Evolutionary conservation across 306 rosid species (phyloP).

Genomic region (Castanea mollissima): DNA sequence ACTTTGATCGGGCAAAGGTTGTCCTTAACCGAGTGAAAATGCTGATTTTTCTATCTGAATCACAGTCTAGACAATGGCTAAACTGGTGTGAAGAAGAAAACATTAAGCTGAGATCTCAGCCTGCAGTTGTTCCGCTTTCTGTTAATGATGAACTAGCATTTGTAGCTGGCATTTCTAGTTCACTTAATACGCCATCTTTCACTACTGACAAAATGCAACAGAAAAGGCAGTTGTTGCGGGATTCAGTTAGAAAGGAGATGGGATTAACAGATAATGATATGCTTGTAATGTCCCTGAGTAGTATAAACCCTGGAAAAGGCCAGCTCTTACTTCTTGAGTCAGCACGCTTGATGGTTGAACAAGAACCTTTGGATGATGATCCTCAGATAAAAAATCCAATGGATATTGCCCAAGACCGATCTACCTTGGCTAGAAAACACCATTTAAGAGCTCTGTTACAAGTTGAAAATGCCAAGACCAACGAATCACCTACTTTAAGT

Average conservation of each 20-base stretch:
- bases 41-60: slow-evolving; percentile 70
- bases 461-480: slow-evolving; percentile 32
- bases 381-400: slow-evolving; percentile 29
- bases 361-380: slow-evolving; percentile 28
- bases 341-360: slow-evolving; percentile 42
- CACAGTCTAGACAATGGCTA: slow-evolving; percentile 76
- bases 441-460: slow-evolving; percentile 59
- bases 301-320: slow-evolving; percentile 92
- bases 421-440: slow-evolving; percentile 47
- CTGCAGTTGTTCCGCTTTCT: slow-evolving; percentile 71
- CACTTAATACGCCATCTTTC: slow-evolving; percentile 80
- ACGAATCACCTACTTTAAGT: slow-evolving; percentile 25
- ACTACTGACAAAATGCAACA: slow-evolving; percentile 56
- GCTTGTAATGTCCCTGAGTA: slow-evolving; percentile 80
- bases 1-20: slow-evolving; percentile 70
- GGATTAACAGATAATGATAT: slow-evolving; percentile 65
- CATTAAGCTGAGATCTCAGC: slow-evolving; percentile 57
- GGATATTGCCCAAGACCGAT: slow-evolving; percentile 30
- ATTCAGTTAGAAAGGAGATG: slow-evolving; percentile 70
- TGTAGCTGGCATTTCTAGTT: slow-evolving; percentile 68
- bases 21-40: slow-evolving; percentile 67
- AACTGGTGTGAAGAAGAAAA: slow-evolving; percentile 80
- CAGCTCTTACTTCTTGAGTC: slow-evolving; percentile 80
- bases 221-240: slow-evolving; percentile 57
- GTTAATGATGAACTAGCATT: slow-evolving; percentile 82